Base-by-base conservation (phyloP, 2,329 filamentous ascomycete species). In the Calonectria leucothoes region DNA sequence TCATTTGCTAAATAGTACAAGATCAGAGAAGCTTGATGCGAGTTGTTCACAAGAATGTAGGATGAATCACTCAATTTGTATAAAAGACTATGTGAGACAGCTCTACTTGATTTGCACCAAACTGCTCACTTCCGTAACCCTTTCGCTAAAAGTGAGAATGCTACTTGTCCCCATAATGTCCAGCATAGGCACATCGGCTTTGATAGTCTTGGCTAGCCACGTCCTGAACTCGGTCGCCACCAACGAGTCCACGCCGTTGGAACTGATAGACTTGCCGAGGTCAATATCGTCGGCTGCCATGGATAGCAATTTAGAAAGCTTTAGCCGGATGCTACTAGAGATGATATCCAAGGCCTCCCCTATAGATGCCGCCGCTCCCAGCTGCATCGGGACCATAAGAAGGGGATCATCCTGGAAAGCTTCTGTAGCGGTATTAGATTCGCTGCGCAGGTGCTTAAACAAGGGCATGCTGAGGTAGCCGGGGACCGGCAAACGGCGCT, bases 401-500 rank as follows among this genome's bases (percentile, higher is more conserved):
- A 65, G 39, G 17, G 61, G 37, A n/a, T 65, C 61, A 37, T 65
- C 61, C 45, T 69, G 55, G 33, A 59, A 31, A 6, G 55, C 55
- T 39, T 39, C 55, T 6, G 55, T 59, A 12, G 55, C 33, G n/a
- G 55, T 59, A 23, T 59, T 59, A 14, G 55, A 59, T 33, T 59
- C 55, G 14, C 55, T 59, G 2, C 55, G 69, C 37, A 71, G 29
- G 31, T 74, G 65, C 11, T 67, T 67, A 48, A 67, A 67, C 6
- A 67, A 23, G 4, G 65, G 65, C 65, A 67, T 55, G 35, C 35
- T 67, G 48, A 67, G 65, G 29, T 52, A 67, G 33, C 65, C 65
- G 10, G 65, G 65, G 31, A 55, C 31, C n/a, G 65, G 65, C 65
- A 67, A 55, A 48, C 65, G 65, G 12, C 65, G 65, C 65, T 67